Percentiles rank a stretch among this genome's conserved stretches.
Evolutionary conservation across 2,329 filamentous ascomycete genomes (phyloP).

Genomic region (Epichloe gansuensis): DNA sequence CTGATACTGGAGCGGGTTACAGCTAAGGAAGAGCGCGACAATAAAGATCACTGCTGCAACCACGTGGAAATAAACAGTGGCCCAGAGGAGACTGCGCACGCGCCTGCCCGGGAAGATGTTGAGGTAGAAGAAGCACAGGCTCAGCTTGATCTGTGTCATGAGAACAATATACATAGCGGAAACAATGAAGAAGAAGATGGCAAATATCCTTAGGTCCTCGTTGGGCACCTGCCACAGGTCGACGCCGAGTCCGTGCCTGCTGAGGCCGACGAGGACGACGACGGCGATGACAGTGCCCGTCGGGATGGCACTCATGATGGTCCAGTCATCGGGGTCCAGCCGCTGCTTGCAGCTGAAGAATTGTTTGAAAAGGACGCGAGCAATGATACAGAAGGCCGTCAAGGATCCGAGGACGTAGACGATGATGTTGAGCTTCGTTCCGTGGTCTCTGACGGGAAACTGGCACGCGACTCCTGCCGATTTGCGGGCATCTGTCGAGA

Average conservation of each 20-base stretch:
- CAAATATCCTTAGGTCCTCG: conserved; percentile 15
- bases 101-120: conserved; percentile 25
- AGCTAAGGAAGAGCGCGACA: conserved; percentile 23
- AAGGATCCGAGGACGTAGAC: conserved; percentile 6
- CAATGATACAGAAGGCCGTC: conserved; percentile 7
- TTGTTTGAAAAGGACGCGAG: conserved; percentile 13
- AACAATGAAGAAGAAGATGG: conserved; percentile 20
- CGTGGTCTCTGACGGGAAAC: background rate
- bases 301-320: conserved; percentile 13
- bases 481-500: background rate
- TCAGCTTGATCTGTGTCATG: conserved; percentile 27
- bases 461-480: background rate
- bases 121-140: conserved; percentile 31
- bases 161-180: conserved; percentile 27
- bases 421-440: background rate
- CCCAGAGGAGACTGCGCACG: conserved; percentile 21
- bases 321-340: conserved; percentile 22
- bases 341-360: conserved; percentile 16
- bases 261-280: conserved; percentile 12
- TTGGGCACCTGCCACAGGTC: background rate
- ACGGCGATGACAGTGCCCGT: conserved; percentile 10
- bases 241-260: conserved; percentile 16
- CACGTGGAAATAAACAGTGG: conserved; percentile 19
- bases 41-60: conserved; percentile 19
- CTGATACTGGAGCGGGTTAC: conserved; percentile 25